Percentiles rank a stretch among this genome's conserved stretches.
These are phyloP conservation scores for Fagus sylvatica DNA, from an alignment of 306 rosid genomes.

Conservation along the genomic window DNA sequence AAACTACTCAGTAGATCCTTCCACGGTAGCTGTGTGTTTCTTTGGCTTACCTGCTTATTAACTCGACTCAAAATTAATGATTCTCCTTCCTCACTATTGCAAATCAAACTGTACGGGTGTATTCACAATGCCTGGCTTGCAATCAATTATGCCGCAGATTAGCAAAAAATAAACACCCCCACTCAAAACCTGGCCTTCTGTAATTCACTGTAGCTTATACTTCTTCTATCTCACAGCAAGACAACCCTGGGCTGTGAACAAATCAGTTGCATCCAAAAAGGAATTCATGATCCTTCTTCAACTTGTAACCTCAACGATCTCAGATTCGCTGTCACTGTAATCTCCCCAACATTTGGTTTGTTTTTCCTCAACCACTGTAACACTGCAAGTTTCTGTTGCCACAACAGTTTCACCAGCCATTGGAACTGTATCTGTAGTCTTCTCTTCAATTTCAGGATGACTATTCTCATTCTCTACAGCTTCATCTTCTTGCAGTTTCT, in stretches of 20 bases:
- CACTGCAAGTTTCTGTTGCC: constrained; percentile 36
- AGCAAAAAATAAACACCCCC: constrained; percentile 17
- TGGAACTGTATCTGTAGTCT: constrained; percentile 35
- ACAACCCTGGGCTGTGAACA: constrained; percentile 25
- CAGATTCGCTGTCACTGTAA: constrained; percentile 83
- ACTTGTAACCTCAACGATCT: constrained; percentile 57
- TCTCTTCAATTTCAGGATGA: constrained; percentile 43
- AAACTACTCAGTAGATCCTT: constrained; percentile 37
- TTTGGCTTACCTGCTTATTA: constrained; percentile 36
- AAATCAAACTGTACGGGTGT: constrained; percentile 29
- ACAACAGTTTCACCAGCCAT: constrained; percentile 28
- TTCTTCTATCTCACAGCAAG: constrained; percentile 23
- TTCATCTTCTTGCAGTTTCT: constrained; percentile 43
- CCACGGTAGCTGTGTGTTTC: constrained; percentile 31
- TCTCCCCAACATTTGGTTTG: constrained; percentile 88
- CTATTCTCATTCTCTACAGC: constrained; percentile 33
- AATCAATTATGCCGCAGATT: constrained; percentile 27
- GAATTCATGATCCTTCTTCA: constrained; percentile 37
- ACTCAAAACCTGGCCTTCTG: constrained; percentile 9
- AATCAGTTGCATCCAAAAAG: constrained; percentile 7
- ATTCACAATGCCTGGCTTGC: constrained; percentile 38
- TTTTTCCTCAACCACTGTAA: constrained; percentile 41
- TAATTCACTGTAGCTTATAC: background rate
- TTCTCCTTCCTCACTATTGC: constrained; percentile 17
- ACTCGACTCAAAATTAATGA: constrained; percentile 15